Conservation (phyloP, 805 yeast species). For the Hanseniaspora clermontiae region DNA sequence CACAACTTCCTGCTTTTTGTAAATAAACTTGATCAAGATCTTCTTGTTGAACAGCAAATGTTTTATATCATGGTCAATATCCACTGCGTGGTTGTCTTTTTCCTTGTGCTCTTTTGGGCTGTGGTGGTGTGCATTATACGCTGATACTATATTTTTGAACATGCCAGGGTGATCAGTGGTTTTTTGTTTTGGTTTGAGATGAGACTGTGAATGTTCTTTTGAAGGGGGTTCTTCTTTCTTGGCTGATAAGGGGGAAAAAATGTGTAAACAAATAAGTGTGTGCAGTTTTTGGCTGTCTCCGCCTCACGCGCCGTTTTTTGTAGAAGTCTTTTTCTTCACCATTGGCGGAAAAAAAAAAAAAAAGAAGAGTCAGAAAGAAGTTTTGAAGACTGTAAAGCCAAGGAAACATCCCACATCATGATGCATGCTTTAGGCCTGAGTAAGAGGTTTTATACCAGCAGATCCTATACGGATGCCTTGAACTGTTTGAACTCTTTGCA, state of each 20-base stretch:
- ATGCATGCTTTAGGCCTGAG: neutral
- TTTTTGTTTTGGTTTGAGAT: no score
- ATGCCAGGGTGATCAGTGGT: neutral
- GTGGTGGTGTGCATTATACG: neutral
- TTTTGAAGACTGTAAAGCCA: neutral
- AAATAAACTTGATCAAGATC: neutral
- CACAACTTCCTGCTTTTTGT: neutral
- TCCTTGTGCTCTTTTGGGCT: neutral
- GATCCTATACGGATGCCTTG: slow-evolving; percentile 56
- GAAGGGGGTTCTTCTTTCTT: neutral
- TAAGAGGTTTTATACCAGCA: slow-evolving; percentile 4
- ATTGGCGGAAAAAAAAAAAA: neutral
- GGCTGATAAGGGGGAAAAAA: neutral
- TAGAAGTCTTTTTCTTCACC: neutral
- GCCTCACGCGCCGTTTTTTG: no score
- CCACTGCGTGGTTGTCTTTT: neutral
- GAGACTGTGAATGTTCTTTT: no score
- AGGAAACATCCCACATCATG: neutral
- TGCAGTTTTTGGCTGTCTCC: no score
- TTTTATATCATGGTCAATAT: neutral
- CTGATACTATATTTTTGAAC: neutral
- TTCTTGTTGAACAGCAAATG: neutral
- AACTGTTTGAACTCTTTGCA: slow-evolving; percentile 74
- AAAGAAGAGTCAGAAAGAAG: neutral
- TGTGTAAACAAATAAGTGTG: neutral